Base-by-base conservation (phyloP, 2,329 filamentous ascomycete species). In the Grosmannia serpens region DNA sequence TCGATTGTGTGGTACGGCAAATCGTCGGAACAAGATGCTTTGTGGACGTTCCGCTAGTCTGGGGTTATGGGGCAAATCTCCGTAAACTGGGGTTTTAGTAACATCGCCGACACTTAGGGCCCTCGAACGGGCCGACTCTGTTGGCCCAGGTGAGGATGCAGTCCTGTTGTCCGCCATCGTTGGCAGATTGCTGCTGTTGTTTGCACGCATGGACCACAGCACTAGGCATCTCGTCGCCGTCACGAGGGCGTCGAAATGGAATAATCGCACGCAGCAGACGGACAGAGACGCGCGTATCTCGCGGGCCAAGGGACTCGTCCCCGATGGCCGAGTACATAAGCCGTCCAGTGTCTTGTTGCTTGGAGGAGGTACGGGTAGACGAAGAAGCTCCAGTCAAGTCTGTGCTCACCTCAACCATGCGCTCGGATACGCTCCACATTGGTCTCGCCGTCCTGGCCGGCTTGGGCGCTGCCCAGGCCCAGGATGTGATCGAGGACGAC, bases 401-500 rank as follows among this genome's bases (percentile, higher is more conserved):
- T 44, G 17, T 41, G 38, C 15, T n/a, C 41, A 44, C n/a, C 20
- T 17, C 15, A 29, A 15, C 38, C n/a, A 57, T 57, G 55, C 20
- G 35, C 22, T 22, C 47, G 8, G 44, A 57, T 9, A 57, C 26
- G 20, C 31, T 57, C 9, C 24, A 17, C 22, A 24, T 53, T n/a
- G 68, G 69, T 3, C 59, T 71, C 24, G 64, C 67, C 1, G 70
- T 68, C 5, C 62, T 71, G n/a, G 69, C 69, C 0, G 67, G 68
- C 17, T 62, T 71, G 52, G 66, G 17, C 44, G 15, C 24, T 27
- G 38, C 58, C 26, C 57, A 46, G 5, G 49, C 35, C 38, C 22
- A 41, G 20, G 38, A 27, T 9, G 24, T 50, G 8, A 74, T 78
- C 55, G 69, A 63, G 4, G 68, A 71, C 47, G 74, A 80, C 62